Evolutionary conservation across 129 eudicot species (phyloP), one percentile per base, ranked within the genome.

Genomic region (Heracleum sosnowskyi): DNA sequence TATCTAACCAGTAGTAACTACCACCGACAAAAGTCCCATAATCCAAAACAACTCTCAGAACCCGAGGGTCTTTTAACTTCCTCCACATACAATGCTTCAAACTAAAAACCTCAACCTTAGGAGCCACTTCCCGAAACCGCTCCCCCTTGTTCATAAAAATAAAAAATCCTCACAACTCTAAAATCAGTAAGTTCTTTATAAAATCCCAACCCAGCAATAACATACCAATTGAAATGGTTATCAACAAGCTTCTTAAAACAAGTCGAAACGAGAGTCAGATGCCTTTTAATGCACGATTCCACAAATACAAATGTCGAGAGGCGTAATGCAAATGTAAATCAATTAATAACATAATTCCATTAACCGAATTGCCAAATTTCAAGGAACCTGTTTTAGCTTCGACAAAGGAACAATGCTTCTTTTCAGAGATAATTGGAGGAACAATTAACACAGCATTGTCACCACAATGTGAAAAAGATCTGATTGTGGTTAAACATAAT

Each of bases 271-370:
- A 71, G 49, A 47, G 49, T 8, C 18, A 5, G 24, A 17, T 36
- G 11, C 7, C 8, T 37, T 22, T 13, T 71, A 39, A 71, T 8
- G 40, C 18, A 71, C 51, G 35, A n/a, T 71, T 71, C 76, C 76
- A 40, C 49, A 39, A 40, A 71, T 40, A 71, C 34, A 71, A 71
- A 9, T 71, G 20, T 11, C 35, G 33, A n/a, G 28, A 2, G 10
- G 4, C 0, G 3, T 22, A 5, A 22, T 7, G 0, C 2, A 8
- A 0, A 4, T 4, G 11, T 1, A 2, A 28, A 71, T 40, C 51
- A 71, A 34, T 71, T 17, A 71, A 24, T 37, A 44, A 71, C 42
- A 71, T 28, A 36, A 71, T 26, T 71, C 75, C 76, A 71, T 71
- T 4, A 22, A 37, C 20, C 2, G 51, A 71, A 37, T 29, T 33